These are phyloP conservation scores for Jamesozyma rosinii DNA, from an alignment of 805 yeast species.

Conservation along the genomic window DNA sequence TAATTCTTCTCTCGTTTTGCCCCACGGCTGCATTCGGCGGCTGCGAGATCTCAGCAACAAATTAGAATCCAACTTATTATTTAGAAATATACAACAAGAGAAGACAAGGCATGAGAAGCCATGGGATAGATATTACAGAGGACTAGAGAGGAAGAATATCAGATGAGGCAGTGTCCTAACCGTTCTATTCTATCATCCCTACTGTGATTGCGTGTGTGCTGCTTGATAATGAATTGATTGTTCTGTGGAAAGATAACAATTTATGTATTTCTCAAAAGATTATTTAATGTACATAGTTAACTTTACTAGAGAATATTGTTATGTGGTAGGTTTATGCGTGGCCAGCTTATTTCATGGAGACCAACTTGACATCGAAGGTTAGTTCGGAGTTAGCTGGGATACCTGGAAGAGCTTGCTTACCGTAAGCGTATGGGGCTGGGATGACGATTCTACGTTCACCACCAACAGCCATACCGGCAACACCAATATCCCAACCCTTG, in stretches of 20 bases:
- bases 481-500: conserved; percentile 98
- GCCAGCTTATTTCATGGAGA: conserved; percentile 63
- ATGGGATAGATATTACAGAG: too few species aligned
- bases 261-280: background rate
- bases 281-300: background rate
- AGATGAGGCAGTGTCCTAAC: too few species aligned
- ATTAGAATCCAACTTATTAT: too few species aligned
- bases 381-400: conserved; percentile 96
- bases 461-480: conserved; percentile 96
- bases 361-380: conserved; percentile 91
- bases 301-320: background rate
- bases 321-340: background rate
- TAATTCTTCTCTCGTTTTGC: background rate
- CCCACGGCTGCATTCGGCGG: background rate
- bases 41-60: too few species aligned
- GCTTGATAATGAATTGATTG: too few species aligned
- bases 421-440: conserved; percentile 95
- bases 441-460: conserved; percentile 97
- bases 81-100: too few species aligned
- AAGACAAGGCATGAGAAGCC: too few species aligned
- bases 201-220: too few species aligned
- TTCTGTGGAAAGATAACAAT: background rate
- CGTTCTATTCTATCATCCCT: too few species aligned
- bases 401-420: conserved; percentile 88
- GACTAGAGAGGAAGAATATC: too few species aligned